Conservation (phyloP, 495 filamentous ascomycete genomes). For the Penicillium maclennaniae region DNA sequence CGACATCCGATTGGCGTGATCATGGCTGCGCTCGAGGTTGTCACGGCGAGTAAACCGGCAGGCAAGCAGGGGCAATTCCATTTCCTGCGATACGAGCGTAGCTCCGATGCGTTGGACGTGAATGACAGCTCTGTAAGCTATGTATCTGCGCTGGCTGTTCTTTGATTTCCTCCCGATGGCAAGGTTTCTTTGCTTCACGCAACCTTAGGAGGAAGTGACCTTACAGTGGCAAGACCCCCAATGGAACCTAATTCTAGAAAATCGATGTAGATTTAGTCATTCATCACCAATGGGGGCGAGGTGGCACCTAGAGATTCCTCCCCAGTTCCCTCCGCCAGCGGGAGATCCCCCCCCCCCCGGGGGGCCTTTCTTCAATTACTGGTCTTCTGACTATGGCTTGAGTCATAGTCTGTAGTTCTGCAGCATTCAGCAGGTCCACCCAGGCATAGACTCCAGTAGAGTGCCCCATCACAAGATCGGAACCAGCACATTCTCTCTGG, state of each 20-base stretch:
- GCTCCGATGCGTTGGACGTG: slow-evolving; percentile 65
- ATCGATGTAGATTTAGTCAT: too few species aligned
- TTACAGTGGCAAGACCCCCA: background rate
- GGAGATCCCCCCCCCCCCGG: background rate
- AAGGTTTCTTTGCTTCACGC: background rate
- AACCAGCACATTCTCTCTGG: background rate
- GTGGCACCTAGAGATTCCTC: background rate
- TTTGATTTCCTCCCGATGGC: slow-evolving; percentile 18
- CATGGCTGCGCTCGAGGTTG: slow-evolving; percentile 77
- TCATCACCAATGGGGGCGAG: too few species aligned
- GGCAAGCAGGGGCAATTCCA: slow-evolving; percentile 61
- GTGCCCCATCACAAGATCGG: background rate
- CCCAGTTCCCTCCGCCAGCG: background rate
- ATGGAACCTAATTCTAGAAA: slow-evolving; percentile 1
- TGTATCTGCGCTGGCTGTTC: slow-evolving; percentile 49
- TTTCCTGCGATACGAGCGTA: slow-evolving; percentile 90
- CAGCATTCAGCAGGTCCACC: background rate
- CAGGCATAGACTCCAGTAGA: background rate
- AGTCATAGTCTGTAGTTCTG: background rate
- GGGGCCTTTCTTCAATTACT: background rate
- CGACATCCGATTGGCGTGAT: slow-evolving; percentile 93
- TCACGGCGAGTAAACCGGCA: slow-evolving; percentile 30
- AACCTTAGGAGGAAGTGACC: background rate
- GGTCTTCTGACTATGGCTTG: background rate
- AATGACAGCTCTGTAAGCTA: slow-evolving; percentile 93